Percentiles rank a stretch among this genome's conserved stretches.
Conservation (phyloP, 139 green algal species). For the Protoeuglena noctilucae region DNA sequence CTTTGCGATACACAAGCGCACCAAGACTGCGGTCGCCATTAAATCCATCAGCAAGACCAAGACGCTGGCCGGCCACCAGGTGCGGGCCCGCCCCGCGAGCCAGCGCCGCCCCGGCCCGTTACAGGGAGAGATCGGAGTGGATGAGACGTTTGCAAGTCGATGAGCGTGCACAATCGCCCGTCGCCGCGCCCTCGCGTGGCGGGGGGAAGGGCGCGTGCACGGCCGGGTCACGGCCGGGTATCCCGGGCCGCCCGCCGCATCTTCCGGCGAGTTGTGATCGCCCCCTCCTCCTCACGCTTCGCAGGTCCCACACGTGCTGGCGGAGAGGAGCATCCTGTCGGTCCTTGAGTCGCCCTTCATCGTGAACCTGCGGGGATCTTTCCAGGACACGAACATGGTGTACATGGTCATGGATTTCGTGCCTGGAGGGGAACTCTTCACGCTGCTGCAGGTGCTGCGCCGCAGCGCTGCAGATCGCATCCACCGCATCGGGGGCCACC, state of each 20-base stretch:
- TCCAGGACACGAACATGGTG: slow-evolving; percentile 14
- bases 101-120: too few relatives aligned
- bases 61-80: slow-evolving; percentile 50
- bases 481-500: neutral
- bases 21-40: slow-evolving; percentile 32
- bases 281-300: too few relatives aligned
- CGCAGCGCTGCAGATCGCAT: slow-evolving; percentile 15
- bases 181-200: too few relatives aligned
- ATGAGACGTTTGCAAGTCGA: too few relatives aligned
- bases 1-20: slow-evolving; percentile 29
- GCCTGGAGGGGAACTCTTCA: slow-evolving; percentile 45
- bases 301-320: neutral
- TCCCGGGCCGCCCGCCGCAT: too few relatives aligned
- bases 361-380: neutral
- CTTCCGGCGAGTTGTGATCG: too few relatives aligned
- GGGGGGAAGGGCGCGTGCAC: too few relatives aligned
- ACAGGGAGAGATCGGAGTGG: too few relatives aligned
- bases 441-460: slow-evolving; percentile 39
- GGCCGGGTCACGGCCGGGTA: too few relatives aligned
- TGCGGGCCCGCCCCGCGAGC: too few relatives aligned
- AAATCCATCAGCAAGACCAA: slow-evolving; percentile 56
- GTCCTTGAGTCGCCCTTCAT: neutral
- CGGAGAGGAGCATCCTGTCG: neutral
- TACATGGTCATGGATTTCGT: slow-evolving; percentile 50
- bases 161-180: too few relatives aligned